Percentiles rank a stretch among this genome's conserved stretches.
Conservation (phyloP, 192 early-diverging fungal genomes). For the Coemansia sp. region DNA sequence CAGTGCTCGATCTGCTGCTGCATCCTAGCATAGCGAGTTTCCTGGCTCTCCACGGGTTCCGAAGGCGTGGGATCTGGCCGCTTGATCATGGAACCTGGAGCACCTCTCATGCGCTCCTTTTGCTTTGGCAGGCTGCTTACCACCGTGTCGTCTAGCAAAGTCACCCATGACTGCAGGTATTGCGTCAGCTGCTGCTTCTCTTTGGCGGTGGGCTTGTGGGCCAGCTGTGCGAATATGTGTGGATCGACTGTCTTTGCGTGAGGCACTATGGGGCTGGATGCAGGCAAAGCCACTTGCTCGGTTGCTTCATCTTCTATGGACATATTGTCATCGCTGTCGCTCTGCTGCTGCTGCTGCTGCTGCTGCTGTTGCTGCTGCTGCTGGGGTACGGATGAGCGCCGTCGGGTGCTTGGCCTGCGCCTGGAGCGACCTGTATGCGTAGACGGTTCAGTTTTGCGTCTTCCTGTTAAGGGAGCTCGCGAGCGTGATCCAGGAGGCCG, state of each 20-base stretch:
- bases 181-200: slow-evolving; percentile 6
- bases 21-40: slow-evolving; percentile 12
- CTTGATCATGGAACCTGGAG: slow-evolving; percentile 18
- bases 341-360: not conserved
- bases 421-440: no score
- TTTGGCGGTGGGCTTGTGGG: not conserved
- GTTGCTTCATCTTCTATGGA: no score
- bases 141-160: slow-evolving; percentile 32
- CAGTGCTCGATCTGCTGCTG: slow-evolving; percentile 9
- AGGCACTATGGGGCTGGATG: no score
- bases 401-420: no score
- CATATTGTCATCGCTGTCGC: not conserved
- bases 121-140: slow-evolving; percentile 17
- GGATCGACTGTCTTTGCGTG: slow-evolving; percentile 1
- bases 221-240: slow-evolving; percentile 10
- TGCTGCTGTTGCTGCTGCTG: not conserved
- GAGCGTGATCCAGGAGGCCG: slow-evolving; percentile 37
- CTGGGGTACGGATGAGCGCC: no score
- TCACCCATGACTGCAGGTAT: slow-evolving; percentile 33
- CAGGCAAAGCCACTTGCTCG: no score
- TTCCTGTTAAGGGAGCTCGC: not conserved
- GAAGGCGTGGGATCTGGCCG: not conserved
- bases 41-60: not conserved
- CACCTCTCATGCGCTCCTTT: slow-evolving; percentile 6
- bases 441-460: not conserved